Percentiles rank a stretch among this genome's conserved stretches.
These are phyloP conservation scores for Metschnikowia amazonensis DNA, from an alignment of 805 yeast species.

Conservation along the genomic window DNA sequence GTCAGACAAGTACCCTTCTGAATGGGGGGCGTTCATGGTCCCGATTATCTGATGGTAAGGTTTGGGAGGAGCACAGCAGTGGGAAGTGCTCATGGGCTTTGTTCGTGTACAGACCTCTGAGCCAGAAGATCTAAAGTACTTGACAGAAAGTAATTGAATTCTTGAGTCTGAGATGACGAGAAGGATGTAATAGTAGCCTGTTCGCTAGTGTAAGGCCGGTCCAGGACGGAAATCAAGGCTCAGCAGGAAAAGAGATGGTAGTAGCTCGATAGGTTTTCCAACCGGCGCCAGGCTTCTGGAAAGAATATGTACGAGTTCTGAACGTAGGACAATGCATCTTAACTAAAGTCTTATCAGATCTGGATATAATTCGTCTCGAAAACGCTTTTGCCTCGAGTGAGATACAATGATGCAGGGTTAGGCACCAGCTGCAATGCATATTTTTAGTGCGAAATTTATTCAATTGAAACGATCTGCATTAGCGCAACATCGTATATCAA, in stretches of 20 bases:
- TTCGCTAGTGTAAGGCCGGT: background rate
- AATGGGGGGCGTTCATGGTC: background rate
- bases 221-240: background rate
- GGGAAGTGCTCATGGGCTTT: background rate
- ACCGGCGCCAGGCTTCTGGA: background rate
- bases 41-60: background rate
- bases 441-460: constrained; percentile 3
- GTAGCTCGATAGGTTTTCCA: background rate
- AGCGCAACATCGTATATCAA: constrained; percentile 2
- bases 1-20: constrained; percentile 2
- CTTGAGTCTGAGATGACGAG: background rate
- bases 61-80: background rate
- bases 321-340: background rate
- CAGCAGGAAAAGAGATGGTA: background rate
- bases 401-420: constrained; percentile 3
- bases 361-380: constrained; percentile 4
- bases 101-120: background rate
- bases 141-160: background rate
- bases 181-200: no score
- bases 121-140: background rate
- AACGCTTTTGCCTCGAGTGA: constrained; percentile 3
- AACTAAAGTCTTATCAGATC: constrained; percentile 7
- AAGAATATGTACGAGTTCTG: background rate
- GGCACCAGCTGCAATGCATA: constrained; percentile 4
- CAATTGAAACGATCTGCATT: constrained; percentile 2